Conservation (phyloP, 768 basidiomycete species). For the Xerocomus potaroensis region DNA sequence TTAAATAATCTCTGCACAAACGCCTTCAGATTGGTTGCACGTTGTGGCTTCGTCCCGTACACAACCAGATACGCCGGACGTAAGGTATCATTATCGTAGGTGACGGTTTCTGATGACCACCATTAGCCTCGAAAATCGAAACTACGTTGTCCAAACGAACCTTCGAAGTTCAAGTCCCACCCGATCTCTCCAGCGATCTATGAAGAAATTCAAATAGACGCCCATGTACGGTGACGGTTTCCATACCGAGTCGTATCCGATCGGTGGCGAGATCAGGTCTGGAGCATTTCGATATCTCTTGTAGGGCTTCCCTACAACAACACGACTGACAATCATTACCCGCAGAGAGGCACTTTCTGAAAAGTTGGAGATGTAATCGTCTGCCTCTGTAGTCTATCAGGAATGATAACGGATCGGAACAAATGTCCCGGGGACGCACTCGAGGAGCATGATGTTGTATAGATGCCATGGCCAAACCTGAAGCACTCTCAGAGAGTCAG, state of each 20-base stretch:
- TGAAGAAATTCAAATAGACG: background rate
- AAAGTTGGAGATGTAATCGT: slow-evolving; percentile 52
- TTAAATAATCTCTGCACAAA: slow-evolving; percentile 29
- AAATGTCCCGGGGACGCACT: slow-evolving; percentile 37
- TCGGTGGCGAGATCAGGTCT: slow-evolving; percentile 46
- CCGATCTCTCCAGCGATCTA: slow-evolving; percentile 65
- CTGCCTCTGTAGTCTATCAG: slow-evolving; percentile 47
- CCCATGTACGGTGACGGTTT: slow-evolving; percentile 3
- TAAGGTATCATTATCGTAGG: slow-evolving; percentile 63
- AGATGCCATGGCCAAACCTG: slow-evolving; percentile 69
- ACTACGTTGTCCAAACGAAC: slow-evolving; percentile 12
- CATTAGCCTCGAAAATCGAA: background rate
- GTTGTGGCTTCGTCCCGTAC: slow-evolving; percentile 39
- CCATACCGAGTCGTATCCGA: slow-evolving; percentile 57
- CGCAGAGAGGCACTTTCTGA: slow-evolving; percentile 41
- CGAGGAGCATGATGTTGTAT: slow-evolving; percentile 62
- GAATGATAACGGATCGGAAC: background rate
- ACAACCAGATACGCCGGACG: slow-evolving; percentile 64
- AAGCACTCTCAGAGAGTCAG: background rate
- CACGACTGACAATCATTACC: slow-evolving; percentile 54
- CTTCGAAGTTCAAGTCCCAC: slow-evolving; percentile 58
- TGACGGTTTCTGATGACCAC: slow-evolving; percentile 49
- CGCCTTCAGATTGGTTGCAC: slow-evolving; percentile 20
- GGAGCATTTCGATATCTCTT: slow-evolving; percentile 47
- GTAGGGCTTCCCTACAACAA: slow-evolving; percentile 58